phyloP scores from a whole-genome alignment of 352 stramenopile species.

The Thraustochytrium striatum region DNA sequence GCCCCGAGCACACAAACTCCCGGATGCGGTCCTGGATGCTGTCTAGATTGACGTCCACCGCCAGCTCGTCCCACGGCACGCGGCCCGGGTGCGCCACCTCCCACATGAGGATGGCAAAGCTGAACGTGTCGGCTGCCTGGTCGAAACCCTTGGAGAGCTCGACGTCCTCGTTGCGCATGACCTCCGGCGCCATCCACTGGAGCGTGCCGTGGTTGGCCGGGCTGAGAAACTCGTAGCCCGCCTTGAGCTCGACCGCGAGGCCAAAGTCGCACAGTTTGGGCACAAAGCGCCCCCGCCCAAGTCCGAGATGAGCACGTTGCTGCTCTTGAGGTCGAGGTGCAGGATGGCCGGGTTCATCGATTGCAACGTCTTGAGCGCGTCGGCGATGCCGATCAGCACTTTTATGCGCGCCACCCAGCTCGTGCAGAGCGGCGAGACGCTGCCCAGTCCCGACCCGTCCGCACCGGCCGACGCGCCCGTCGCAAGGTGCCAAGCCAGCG shows the following conservation, averaged over 20 bases:
- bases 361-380: constrained; percentile 36
- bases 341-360: constrained; percentile 35
- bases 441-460: too few relatives aligned
- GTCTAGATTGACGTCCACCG: constrained; percentile 13
- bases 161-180: constrained; percentile 38
- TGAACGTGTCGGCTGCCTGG: constrained; percentile 30
- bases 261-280: constrained; percentile 48
- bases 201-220: constrained; percentile 40
- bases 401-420: constrained; percentile 42
- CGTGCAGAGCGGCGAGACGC: constrained; percentile 18
- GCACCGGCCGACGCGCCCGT: not conserved
- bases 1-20: constrained; percentile 3
- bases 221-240: constrained; percentile 30
- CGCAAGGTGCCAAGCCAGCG: constrained; percentile 17
- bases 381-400: constrained; percentile 27
- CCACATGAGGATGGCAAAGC: constrained; percentile 25
- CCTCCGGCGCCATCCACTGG: constrained; percentile 40
- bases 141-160: constrained; percentile 41
- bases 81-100: constrained; percentile 36
- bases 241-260: constrained; percentile 29
- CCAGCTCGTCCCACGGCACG: constrained; percentile 39
- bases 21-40: constrained; percentile 33
- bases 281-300: constrained; percentile 24
- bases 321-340: constrained; percentile 32
- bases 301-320: constrained; percentile 20